phyloP scores from a whole-genome alignment of 2,329 filamentous ascomycete genomes.

The Aspergillus fumigatus region DNA sequence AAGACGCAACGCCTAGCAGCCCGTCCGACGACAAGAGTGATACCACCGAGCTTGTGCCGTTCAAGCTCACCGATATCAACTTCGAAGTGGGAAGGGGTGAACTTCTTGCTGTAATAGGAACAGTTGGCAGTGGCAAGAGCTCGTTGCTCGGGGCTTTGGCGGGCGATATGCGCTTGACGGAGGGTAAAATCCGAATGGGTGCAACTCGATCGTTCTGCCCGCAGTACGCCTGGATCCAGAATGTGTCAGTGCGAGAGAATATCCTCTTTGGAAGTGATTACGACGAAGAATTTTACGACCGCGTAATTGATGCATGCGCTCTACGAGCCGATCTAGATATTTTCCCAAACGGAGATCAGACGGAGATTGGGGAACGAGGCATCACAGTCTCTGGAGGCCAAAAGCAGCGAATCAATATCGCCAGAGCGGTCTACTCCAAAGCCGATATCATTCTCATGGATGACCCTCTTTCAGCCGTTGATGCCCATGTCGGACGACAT shows the following conservation, averaged over 20 bases:
- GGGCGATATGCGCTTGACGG: conserved; percentile 72
- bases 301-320: conserved; percentile 83
- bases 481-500: conserved; percentile 58
- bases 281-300: conserved; percentile 72
- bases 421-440: conserved; percentile 66
- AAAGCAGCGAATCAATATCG: conserved; percentile 93
- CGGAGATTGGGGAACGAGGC: conserved; percentile 91
- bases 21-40: background rate
- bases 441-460: conserved; percentile 61
- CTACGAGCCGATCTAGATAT: conserved; percentile 83
- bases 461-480: conserved; percentile 55
- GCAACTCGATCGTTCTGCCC: conserved; percentile 85
- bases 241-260: conserved; percentile 79
- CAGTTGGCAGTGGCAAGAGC: conserved; percentile 76
- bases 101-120: conserved; percentile 54
- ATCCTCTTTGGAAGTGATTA: conserved; percentile 82
- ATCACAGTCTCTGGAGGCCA: conserved; percentile 95
- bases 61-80: conserved; percentile 35
- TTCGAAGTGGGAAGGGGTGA: conserved; percentile 30
- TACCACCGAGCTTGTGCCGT: conserved; percentile 27
- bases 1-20: background rate
- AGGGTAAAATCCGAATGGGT: conserved; percentile 85
- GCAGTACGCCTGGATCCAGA: conserved; percentile 98
- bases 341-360: conserved; percentile 82
- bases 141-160: conserved; percentile 81